These are phyloP conservation scores for Hondaea fermentalgiana DNA, from an alignment of 108 stramenopile genomes.

Conservation along the genomic window DNA sequence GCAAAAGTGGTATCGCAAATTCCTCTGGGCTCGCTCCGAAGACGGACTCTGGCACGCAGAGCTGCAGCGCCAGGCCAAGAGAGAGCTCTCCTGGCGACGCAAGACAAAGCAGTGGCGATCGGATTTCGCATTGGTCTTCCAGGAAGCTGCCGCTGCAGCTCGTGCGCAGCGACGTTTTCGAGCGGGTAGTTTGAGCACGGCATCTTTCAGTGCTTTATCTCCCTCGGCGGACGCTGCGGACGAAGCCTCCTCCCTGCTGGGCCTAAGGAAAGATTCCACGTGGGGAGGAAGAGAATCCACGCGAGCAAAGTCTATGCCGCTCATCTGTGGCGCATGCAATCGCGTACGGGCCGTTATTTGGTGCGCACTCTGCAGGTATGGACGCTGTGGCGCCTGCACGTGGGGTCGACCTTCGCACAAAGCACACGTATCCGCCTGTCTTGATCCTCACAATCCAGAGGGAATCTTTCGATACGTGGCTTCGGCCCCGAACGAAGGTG, in stretches of 20 bases:
- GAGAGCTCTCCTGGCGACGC: not conserved
- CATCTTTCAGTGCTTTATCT: no score
- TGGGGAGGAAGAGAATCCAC: not conserved
- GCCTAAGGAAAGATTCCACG: not conserved
- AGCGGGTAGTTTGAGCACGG: no score
- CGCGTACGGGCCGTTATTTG: not conserved
- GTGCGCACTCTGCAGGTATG: not conserved
- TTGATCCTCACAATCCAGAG: not conserved
- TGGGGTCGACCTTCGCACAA: not conserved
- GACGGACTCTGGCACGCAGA: not conserved
- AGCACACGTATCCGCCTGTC: not conserved
- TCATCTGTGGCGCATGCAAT: not conserved
- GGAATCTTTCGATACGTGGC: not conserved
- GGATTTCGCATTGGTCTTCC: not conserved
- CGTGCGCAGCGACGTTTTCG: not conserved
- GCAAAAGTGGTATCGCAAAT: not conserved
- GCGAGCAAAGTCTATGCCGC: not conserved
- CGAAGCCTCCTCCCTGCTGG: no score
- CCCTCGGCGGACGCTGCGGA: no score
- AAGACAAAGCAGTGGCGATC: not conserved
- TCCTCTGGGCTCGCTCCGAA: not conserved
- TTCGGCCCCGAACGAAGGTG: no score
- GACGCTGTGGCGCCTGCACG: not conserved
- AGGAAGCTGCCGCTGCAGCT: not conserved
- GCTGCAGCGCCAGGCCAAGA: not conserved